phyloP scores from a whole-genome alignment of 1,139 yeast species.

The Hyphopichia khmerensis region DNA sequence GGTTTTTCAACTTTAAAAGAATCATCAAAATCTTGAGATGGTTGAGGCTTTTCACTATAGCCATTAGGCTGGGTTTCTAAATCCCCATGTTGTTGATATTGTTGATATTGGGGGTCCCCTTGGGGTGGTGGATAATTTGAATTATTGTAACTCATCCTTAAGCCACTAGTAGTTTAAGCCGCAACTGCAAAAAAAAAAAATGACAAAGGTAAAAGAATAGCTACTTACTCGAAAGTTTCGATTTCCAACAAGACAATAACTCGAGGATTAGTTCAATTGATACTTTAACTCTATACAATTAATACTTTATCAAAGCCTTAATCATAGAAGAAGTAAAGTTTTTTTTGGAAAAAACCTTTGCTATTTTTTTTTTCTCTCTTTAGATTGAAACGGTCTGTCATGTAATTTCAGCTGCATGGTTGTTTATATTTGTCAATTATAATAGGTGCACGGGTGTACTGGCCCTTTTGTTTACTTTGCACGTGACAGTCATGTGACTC shows the following conservation, averaged over 20 bases:
- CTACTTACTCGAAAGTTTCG: too few species aligned
- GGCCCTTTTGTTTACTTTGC: too few species aligned
- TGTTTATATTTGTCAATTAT: not conserved
- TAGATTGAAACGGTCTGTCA: slow-evolving; percentile 4
- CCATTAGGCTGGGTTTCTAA: slow-evolving; percentile 26
- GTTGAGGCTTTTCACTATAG: slow-evolving; percentile 31
- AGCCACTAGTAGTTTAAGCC: not conserved
- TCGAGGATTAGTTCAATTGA: not conserved
- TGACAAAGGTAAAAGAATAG: too few species aligned
- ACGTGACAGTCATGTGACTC: too few species aligned
- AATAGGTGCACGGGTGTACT: too few species aligned
- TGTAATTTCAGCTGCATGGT: slow-evolving; percentile 4
- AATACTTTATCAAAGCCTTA: not conserved
- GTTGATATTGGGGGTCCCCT: not conserved
- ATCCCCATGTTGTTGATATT: slow-evolving; percentile 11
- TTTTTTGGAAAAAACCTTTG: not conserved
- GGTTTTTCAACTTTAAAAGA: slow-evolving; percentile 68
- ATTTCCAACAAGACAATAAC: not conserved
- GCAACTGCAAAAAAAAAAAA: not conserved
- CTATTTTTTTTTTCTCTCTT: not conserved
- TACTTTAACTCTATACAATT: not conserved
- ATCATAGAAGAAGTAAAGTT: not conserved
- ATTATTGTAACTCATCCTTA: slow-evolving; percentile 1
- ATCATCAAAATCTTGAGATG: slow-evolving; percentile 52
- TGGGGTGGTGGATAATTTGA: slow-evolving; percentile 1